A percentile compares a stretch with the other conserved stretches of the same genome.
phyloP scores from a whole-genome alignment of 805 yeast genomes.

The Zygotorulaspora danielsina region DNA sequence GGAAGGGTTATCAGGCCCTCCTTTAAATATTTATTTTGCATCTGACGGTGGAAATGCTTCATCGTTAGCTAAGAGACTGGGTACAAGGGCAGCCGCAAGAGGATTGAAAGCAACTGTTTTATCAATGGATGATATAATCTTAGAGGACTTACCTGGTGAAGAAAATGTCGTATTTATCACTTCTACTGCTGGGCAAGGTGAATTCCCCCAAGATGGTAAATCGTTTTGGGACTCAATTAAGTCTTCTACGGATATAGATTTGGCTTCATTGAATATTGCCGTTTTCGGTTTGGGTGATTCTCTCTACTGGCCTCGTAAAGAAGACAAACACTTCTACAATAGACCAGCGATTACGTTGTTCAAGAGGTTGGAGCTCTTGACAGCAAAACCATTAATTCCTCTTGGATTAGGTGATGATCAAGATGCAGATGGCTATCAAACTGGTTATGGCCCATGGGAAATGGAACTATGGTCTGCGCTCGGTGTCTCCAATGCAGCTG shows the following conservation, averaged over 20 bases:
- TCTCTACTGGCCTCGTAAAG: slow-evolving; percentile 94
- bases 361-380: slow-evolving; percentile 60
- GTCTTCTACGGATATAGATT: slow-evolving; percentile 58
- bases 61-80: slow-evolving; percentile 70
- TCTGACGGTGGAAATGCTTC: slow-evolving; percentile 92
- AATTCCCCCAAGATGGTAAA: slow-evolving; percentile 74
- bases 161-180: slow-evolving; percentile 66
- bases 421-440: slow-evolving; percentile 91
- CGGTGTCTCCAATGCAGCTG: slow-evolving; percentile 77
- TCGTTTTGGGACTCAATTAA: slow-evolving; percentile 72
- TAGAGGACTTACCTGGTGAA: slow-evolving; percentile 66
- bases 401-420: slow-evolving; percentile 95
- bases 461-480: slow-evolving; percentile 78
- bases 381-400: slow-evolving; percentile 68
- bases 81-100: slow-evolving; percentile 72
- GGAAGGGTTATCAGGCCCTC: slow-evolving; percentile 90
- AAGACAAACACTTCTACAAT: slow-evolving; percentile 89
- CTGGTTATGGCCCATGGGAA: slow-evolving; percentile 90
- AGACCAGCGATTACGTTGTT: slow-evolving; percentile 78
- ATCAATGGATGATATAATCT: slow-evolving; percentile 60
- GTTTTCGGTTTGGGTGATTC: slow-evolving; percentile 94
- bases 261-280: slow-evolving; percentile 60
- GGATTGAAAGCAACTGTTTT: slow-evolving; percentile 55
- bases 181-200: slow-evolving; percentile 96
- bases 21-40: slow-evolving; percentile 78